Conservation (phyloP, 2,329 filamentous ascomycete species). For the Calonectria montana region DNA sequence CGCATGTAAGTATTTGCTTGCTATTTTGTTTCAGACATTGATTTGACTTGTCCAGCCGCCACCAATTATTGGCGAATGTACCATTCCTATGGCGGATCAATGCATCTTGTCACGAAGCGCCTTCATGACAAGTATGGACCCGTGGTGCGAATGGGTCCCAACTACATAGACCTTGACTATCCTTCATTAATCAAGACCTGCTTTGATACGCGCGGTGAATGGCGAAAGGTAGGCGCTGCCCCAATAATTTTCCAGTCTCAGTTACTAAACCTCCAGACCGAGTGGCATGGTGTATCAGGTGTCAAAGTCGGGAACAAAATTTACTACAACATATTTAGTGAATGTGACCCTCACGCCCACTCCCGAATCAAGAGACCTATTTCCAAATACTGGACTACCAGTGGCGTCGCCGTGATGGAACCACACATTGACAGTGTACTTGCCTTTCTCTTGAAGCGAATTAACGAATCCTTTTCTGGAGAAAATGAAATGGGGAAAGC, state of each 20-base stretch:
- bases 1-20: background rate
- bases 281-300: background rate
- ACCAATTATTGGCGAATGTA: background rate
- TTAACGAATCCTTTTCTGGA: background rate
- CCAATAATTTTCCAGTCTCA: background rate
- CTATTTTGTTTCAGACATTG: background rate
- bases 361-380: background rate
- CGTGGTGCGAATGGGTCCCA: background rate
- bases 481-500: background rate
- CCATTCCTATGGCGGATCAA: background rate
- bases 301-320: background rate
- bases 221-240: background rate
- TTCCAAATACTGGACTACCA: background rate
- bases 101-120: background rate
- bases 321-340: background rate
- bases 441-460: background rate
- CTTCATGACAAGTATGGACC: background rate
- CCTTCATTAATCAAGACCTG: background rate
- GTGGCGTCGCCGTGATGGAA: background rate
- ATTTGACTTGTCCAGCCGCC: background rate
- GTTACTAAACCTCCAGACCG: background rate
- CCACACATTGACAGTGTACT: background rate
- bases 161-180: background rate
- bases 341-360: background rate
- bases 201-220: background rate